A percentile compares a stretch with the other conserved stretches of the same genome.
phyloP scores from a whole-genome alignment of 2,329 filamentous ascomycete species.

The Cordyceps militaris region DNA sequence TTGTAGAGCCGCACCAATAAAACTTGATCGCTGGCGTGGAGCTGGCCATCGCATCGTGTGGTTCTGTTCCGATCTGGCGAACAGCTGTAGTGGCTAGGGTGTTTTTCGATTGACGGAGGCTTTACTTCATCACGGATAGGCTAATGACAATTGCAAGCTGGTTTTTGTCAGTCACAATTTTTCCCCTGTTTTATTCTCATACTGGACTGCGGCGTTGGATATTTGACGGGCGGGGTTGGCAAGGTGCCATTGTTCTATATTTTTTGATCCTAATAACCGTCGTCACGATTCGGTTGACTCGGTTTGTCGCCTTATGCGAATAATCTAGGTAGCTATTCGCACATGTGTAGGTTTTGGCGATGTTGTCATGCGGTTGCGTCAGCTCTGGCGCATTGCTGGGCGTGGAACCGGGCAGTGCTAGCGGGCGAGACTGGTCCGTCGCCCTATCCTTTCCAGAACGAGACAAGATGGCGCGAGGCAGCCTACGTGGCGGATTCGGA shows the following conservation, averaged over 20 bases:
- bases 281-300: conserved; percentile 1
- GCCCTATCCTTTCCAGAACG: background rate
- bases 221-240: too few relatives aligned
- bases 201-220: too few relatives aligned
- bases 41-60: background rate
- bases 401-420: background rate
- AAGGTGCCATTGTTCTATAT: background rate
- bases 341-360: background rate
- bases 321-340: too few relatives aligned
- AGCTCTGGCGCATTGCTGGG: background rate
- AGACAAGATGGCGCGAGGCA: background rate
- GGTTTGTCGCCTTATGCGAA: too few relatives aligned
- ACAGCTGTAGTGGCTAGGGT: background rate
- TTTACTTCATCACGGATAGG: too few relatives aligned
- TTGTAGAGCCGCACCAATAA: conserved; percentile 7
- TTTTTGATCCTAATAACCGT: background rate
- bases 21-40: background rate
- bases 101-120: background rate
- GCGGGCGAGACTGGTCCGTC: background rate
- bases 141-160: background rate
- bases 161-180: background rate
- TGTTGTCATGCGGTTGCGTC: conserved; percentile 1
- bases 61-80: background rate
- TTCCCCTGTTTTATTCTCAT: too few relatives aligned
- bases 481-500: background rate